Evolutionary conservation across 2,329 filamentous ascomycete species (phyloP).

Genomic region (Aureobasidium sp.): DNA sequence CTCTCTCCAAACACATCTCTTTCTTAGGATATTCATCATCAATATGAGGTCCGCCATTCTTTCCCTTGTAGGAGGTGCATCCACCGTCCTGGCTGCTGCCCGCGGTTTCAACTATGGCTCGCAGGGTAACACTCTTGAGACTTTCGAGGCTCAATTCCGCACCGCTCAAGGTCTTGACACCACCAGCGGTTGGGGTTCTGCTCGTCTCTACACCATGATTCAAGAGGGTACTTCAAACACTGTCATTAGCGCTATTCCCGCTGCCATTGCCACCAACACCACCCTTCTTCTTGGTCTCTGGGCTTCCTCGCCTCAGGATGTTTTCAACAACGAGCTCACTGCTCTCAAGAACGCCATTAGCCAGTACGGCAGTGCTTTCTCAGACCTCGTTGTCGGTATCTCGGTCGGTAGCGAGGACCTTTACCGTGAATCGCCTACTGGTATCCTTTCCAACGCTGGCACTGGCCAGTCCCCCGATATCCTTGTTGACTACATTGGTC

Average conservation of each 20-base stretch:
- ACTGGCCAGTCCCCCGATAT: slow-evolving; percentile 53
- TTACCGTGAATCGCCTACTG: slow-evolving; percentile 38
- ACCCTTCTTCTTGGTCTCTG: slow-evolving; percentile 75
- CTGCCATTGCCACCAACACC: slow-evolving; percentile 73
- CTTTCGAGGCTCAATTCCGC: slow-evolving; percentile 61
- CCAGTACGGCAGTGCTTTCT: slow-evolving; percentile 59
- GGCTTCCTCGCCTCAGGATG: slow-evolving; percentile 57
- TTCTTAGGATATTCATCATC: slow-evolving; percentile 1
- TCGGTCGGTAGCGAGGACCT: slow-evolving; percentile 78
- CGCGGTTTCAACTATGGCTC: slow-evolving; percentile 69
- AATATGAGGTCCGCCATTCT: slow-evolving; percentile 12
- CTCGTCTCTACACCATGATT: slow-evolving; percentile 64
- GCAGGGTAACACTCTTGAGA: slow-evolving; percentile 49
- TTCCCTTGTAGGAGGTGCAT: slow-evolving; percentile 29
- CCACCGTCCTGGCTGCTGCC: slow-evolving; percentile 28
- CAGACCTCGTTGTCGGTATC: slow-evolving; percentile 65
- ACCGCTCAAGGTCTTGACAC: slow-evolving; percentile 55
- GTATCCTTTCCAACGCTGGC: slow-evolving; percentile 49
- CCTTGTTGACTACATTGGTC: slow-evolving; percentile 60
- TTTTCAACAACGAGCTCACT: slow-evolving; percentile 62
- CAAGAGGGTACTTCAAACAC: slow-evolving; percentile 57
- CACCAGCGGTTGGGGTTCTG: slow-evolving; percentile 57
- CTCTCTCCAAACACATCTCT: not conserved
- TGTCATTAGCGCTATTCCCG: slow-evolving; percentile 63
- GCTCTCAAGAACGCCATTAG: slow-evolving; percentile 62